Base-by-base conservation (phyloP, 176 grass and related monocot genomes). In the Zea mays region DNA sequence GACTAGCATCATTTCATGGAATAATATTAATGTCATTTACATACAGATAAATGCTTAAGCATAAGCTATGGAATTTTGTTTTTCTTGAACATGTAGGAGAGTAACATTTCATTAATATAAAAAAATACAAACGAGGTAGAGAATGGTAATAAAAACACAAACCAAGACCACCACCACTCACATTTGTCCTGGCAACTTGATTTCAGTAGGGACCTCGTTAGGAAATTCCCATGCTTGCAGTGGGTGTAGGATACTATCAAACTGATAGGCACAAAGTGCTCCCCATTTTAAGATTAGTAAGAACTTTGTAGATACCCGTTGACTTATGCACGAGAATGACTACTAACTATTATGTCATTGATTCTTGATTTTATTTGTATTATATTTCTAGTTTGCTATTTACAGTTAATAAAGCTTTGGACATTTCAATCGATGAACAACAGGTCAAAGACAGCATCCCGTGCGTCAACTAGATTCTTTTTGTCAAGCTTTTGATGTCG, bases 361-460 rank as follows among this genome's bases (percentile, higher is more conserved):
- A 44, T 78, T 87, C 15, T 69, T 61, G 6, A 46, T 71, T 62
- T 87, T 36, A 40, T 59, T 4, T 64, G 8, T 50, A 41, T 81
- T 41, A 11, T 17, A 44, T 80, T 62, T 27, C 60, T 65, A 47
- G 36, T 49, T 64, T 51, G 14, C 42, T 57, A 5, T 65, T 76
- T 56, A 42, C n/a, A 48, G 71, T 21, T 55, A 62, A 69, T 63
- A 21, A 74, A 64, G 4, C 16, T 64, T 74, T 65, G 55, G 16
- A 5, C 55, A 69, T 57, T 79, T 58, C 57, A 54, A 73, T 67
- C 16, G 56, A 61, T 74, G 42, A 67, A 73, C 86, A 67, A 73
- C 86, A 89, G 87, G 65, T 89, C 73, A 5, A 36, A 49, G 59
- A 42, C 35, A 66, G 20, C 14, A 44, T 77, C 36, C 34, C 49